Evolutionary conservation across 2,329 filamentous ascomycete species (phyloP).

Genomic region (Ascochyta fabae): DNA sequence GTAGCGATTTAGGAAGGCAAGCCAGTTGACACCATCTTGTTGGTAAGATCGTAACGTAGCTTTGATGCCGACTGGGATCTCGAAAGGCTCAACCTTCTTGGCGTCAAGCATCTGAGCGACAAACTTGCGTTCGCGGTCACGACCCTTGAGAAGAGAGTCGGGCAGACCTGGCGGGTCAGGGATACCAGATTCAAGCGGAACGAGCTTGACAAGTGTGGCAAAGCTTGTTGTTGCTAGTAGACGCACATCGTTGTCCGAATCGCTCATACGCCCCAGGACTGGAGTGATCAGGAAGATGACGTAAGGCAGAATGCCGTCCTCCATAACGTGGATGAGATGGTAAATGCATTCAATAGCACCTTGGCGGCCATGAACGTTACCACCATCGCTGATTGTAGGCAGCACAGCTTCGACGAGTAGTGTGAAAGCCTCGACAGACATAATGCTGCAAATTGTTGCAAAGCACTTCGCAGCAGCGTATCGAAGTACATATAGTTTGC

Average conservation of each 20-base stretch:
- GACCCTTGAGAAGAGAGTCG: slow-evolving; percentile 82
- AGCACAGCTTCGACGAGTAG: slow-evolving; percentile 92
- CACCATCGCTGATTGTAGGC: slow-evolving; percentile 86
- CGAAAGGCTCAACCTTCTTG: slow-evolving; percentile 93
- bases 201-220: slow-evolving; percentile 93
- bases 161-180: slow-evolving; percentile 94
- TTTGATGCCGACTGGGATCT: slow-evolving; percentile 95
- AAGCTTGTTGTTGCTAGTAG: slow-evolving; percentile 96
- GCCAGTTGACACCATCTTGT: slow-evolving; percentile 98
- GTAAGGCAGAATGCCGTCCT: slow-evolving; percentile 92
- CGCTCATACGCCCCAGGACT: slow-evolving; percentile 96
- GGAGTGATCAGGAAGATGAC: slow-evolving; percentile 99
- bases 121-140: slow-evolving; percentile 94
- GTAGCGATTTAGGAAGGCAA: slow-evolving; percentile 97
- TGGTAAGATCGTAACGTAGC: slow-evolving; percentile 96
- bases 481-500: slow-evolving; percentile 86
- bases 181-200: slow-evolving; percentile 95
- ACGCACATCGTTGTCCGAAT: slow-evolving; percentile 94
- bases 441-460: slow-evolving; percentile 95
- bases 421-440: slow-evolving; percentile 94
- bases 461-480: slow-evolving; percentile 98
- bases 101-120: slow-evolving; percentile 95
- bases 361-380: slow-evolving; percentile 88
- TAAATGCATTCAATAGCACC: slow-evolving; percentile 95
- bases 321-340: slow-evolving; percentile 97